Percentiles rank a stretch among this genome's conserved stretches.
These are phyloP conservation scores for Alternaria incomplexa DNA, from an alignment of 2,329 filamentous ascomycete species.

Conservation along the genomic window DNA sequence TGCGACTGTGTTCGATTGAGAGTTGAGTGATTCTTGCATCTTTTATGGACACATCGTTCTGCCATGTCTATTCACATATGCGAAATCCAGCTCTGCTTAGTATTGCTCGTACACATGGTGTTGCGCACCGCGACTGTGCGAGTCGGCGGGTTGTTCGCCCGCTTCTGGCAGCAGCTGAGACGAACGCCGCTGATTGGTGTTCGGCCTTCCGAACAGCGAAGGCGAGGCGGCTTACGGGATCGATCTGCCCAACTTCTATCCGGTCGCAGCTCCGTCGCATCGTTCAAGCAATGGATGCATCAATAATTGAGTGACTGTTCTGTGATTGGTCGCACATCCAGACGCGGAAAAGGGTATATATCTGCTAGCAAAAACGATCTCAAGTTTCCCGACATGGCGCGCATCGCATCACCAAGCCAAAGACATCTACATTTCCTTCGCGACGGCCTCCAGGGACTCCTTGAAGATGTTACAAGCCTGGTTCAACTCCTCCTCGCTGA, in stretches of 20 bases:
- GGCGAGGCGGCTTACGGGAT: neutral
- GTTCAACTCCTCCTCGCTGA: constrained; percentile 34
- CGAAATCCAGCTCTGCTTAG: neutral
- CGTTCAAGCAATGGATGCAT: neutral
- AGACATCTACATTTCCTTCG: constrained; percentile 25
- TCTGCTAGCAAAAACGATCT: neutral
- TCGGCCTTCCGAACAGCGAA: neutral
- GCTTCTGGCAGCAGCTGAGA: neutral
- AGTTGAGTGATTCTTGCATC: neutral
- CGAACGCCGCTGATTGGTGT: neutral
- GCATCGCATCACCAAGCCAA: neutral
- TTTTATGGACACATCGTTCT: neutral
- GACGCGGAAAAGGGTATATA: neutral
- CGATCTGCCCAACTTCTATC: neutral
- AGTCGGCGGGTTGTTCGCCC: neutral
- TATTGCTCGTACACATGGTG: neutral
- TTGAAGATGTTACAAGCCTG: constrained; percentile 34
- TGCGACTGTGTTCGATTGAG: neutral
- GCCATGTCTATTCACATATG: neutral
- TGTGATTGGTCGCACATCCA: neutral
- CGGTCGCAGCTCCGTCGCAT: neutral
- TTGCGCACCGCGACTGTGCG: neutral
- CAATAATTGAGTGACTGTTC: neutral
- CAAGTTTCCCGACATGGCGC: neutral
- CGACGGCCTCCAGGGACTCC: constrained; percentile 34